Conservation (phyloP, 352 stramenopile species). For the Phytopythium litorale region DNA sequence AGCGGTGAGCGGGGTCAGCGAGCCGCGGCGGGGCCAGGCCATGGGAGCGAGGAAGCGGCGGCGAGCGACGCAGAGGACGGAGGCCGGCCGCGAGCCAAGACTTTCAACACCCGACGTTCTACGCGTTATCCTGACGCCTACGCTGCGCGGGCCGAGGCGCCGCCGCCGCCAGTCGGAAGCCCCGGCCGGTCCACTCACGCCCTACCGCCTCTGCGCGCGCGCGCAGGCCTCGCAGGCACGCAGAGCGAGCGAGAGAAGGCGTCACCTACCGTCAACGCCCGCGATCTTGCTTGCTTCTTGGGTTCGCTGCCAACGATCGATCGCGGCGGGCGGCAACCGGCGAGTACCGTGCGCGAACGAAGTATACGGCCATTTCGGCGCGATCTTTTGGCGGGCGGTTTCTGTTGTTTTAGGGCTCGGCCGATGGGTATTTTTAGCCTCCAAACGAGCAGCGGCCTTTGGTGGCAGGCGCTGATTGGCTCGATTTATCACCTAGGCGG, state of each 20-base stretch:
- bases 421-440: background rate
- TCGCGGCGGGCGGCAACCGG: background rate
- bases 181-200: background rate
- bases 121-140: slow-evolving; percentile 7
- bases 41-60: background rate
- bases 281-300: background rate
- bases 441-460: slow-evolving; percentile 10
- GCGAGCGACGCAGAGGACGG: background rate
- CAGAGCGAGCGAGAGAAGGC: background rate
- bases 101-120: background rate
- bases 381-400: background rate
- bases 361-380: background rate
- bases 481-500: background rate
- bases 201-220: too few relatives aligned
- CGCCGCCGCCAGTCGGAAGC: background rate
- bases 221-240: too few relatives aligned
- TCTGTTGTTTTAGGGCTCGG: background rate
- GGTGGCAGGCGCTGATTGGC: slow-evolving; percentile 49
- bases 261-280: background rate
- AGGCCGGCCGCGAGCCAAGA: slow-evolving; percentile 3
- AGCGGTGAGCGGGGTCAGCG: background rate
- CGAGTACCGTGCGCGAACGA: background rate
- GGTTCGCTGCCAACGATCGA: background rate
- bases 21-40: background rate
- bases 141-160: background rate